Evolutionary conservation across 2,329 filamentous ascomycete genomes (phyloP).

Genomic region (Penicillium sp.): DNA sequence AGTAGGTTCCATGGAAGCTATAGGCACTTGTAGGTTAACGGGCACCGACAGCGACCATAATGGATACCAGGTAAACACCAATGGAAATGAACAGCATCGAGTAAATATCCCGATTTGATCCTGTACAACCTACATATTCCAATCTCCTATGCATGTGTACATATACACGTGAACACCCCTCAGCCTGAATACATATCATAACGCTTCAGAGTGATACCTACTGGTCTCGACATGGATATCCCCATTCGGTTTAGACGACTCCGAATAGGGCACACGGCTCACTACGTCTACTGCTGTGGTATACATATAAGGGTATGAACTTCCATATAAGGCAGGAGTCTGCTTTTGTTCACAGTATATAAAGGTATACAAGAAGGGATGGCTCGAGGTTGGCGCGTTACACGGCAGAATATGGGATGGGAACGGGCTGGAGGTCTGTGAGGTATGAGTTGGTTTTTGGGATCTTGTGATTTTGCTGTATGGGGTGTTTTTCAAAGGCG

Average conservation of each 20-base stretch:
- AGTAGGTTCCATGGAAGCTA: too few relatives aligned
- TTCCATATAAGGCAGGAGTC: too few relatives aligned
- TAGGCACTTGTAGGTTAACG: too few relatives aligned
- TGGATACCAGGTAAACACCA: too few relatives aligned
- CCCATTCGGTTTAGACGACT: background rate
- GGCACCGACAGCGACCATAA: too few relatives aligned
- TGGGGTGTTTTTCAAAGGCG: too few relatives aligned
- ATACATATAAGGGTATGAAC: too few relatives aligned
- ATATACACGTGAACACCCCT: conserved; percentile 1
- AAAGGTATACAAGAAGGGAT: background rate
- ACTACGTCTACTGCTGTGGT: too few relatives aligned
- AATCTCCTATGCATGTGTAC: background rate
- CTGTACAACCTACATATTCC: conserved; percentile 1
- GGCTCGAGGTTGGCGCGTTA: background rate
- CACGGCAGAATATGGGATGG: background rate
- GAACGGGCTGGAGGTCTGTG: conserved; percentile 7
- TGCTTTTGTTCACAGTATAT: too few relatives aligned
- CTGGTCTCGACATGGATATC: background rate
- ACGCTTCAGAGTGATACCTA: too few relatives aligned
- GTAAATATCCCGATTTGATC: background rate
- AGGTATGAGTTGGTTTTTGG: background rate
- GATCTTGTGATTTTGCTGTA: background rate
- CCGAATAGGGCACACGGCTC: too few relatives aligned
- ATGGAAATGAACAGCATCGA: too few relatives aligned
- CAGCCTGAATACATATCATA: background rate